These are phyloP conservation scores for Rhizoclosmatium sp. DNA, from an alignment of 192 early-diverging fungal genomes.

Conservation along the genomic window DNA sequence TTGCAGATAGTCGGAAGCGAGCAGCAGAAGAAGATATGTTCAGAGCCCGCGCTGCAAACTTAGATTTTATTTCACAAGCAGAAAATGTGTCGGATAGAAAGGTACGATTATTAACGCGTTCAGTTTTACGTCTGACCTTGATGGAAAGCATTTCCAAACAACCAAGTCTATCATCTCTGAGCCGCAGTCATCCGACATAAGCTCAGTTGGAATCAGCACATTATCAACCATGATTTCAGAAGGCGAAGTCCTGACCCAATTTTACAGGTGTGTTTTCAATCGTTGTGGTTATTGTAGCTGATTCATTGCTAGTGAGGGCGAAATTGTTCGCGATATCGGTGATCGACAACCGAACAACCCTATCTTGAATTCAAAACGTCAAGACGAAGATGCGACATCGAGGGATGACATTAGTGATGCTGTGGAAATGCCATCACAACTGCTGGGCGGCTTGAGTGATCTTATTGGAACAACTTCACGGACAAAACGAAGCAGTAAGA, in stretches of 20 bases:
- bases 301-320: slow-evolving; percentile 13
- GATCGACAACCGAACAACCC: background rate
- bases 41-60: background rate
- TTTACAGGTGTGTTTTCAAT: slow-evolving; percentile 35
- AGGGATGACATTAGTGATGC: slow-evolving; percentile 11
- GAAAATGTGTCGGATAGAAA: too few species aligned
- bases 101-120: too few species aligned
- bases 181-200: background rate
- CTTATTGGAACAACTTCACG: background rate
- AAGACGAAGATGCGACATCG: slow-evolving; percentile 23
- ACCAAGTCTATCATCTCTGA: too few species aligned
- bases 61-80: background rate
- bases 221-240: slow-evolving; percentile 42
- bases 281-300: background rate
- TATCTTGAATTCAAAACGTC: background rate
- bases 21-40: background rate
- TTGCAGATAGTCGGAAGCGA: background rate
- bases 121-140: too few species aligned
- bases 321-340: slow-evolving; percentile 28
- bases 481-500: background rate
- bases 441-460: too few species aligned
- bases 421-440: slow-evolving; percentile 5
- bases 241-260: slow-evolving; percentile 41
- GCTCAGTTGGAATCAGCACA: slow-evolving; percentile 32
- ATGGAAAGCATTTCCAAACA: too few species aligned